Percentiles rank a stretch among this genome's conserved stretches.
These are phyloP conservation scores for Hyphopichia burtonii DNA, from an alignment of 1,139 yeast species.

Conservation along the genomic window DNA sequence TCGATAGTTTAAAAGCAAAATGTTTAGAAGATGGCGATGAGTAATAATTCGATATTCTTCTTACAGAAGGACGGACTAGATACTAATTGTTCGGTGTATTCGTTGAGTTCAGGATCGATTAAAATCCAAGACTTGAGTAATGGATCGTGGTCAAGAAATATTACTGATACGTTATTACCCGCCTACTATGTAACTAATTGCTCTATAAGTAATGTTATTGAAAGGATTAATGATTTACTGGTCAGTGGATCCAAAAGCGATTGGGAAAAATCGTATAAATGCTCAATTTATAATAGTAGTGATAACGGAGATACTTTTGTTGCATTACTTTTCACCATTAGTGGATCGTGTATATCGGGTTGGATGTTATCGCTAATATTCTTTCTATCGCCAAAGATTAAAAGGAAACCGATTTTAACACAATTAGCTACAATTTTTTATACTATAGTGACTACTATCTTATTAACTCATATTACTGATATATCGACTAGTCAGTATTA, in stretches of 20 bases:
- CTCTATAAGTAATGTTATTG: constrained; percentile 12
- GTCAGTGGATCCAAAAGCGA: background rate
- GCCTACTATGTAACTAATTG: constrained; percentile 47
- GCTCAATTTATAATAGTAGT: constrained; percentile 22
- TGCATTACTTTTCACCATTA: constrained; percentile 40
- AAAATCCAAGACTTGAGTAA: constrained; percentile 16
- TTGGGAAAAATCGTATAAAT: constrained; percentile 1
- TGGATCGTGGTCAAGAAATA: constrained; percentile 14
- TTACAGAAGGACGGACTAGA: constrained; percentile 16
- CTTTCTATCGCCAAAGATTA: constrained; percentile 44
- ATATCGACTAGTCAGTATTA: constrained; percentile 35
- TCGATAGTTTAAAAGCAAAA: background rate
- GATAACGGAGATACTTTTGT: constrained; percentile 46
- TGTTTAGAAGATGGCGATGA: constrained; percentile 5
- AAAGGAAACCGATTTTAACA: constrained; percentile 46
- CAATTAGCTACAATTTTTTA: constrained; percentile 46
- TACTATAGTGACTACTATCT: constrained; percentile 43
- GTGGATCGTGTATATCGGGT: constrained; percentile 45
- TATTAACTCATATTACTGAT: constrained; percentile 35
- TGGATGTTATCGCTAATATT: constrained; percentile 56
- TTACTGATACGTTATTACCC: constrained; percentile 26
- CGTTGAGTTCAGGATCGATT: constrained; percentile 33
- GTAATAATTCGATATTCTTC: constrained; percentile 5
- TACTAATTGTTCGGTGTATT: constrained; percentile 39
- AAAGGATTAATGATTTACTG: constrained; percentile 1